These are phyloP conservation scores for Fusarium chaquense DNA, from an alignment of 2,329 filamentous ascomycete genomes.

Conservation along the genomic window DNA sequence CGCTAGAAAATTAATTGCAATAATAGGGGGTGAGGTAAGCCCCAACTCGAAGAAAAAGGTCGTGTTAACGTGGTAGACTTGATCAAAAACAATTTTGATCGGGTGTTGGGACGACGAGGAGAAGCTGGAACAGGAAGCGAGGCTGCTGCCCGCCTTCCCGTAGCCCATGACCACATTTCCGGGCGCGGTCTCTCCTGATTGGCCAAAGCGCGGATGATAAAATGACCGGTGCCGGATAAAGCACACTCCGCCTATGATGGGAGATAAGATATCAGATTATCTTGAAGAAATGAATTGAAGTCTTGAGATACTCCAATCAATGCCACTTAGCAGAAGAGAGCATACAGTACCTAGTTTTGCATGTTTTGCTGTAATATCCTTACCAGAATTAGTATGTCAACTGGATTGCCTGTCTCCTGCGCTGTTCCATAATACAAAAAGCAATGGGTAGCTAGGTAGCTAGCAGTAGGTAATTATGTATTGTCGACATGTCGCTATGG, in stretches of 20 bases:
- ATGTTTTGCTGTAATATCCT: neutral
- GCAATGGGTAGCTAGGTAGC: neutral
- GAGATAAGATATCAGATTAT: conserved; percentile 11
- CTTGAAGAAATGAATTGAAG: neutral
- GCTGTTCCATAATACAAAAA: neutral
- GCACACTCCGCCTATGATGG: conserved; percentile 5
- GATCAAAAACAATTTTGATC: conserved; percentile 41
- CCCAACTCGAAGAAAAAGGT: neutral
- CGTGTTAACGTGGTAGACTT: conserved; percentile 26
- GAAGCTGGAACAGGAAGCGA: conserved; percentile 48
- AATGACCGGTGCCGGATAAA: conserved; percentile 44
- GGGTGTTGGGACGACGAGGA: conserved; percentile 43
- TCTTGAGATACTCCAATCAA: neutral
- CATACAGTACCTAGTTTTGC: neutral
- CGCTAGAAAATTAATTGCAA: neutral
- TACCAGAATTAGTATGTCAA: no score
- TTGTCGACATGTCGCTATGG: neutral
- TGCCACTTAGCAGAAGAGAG: neutral
- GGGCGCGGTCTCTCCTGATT: conserved; percentile 39
- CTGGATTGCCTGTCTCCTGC: neutral
- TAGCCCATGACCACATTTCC: conserved; percentile 50
- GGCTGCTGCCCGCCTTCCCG: conserved; percentile 49
- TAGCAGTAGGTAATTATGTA: neutral
- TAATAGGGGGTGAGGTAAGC: neutral
- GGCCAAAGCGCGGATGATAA: conserved; percentile 30